Conservation (phyloP, 495 filamentous ascomycete genomes). For the Achaetomiella virescens region DNA sequence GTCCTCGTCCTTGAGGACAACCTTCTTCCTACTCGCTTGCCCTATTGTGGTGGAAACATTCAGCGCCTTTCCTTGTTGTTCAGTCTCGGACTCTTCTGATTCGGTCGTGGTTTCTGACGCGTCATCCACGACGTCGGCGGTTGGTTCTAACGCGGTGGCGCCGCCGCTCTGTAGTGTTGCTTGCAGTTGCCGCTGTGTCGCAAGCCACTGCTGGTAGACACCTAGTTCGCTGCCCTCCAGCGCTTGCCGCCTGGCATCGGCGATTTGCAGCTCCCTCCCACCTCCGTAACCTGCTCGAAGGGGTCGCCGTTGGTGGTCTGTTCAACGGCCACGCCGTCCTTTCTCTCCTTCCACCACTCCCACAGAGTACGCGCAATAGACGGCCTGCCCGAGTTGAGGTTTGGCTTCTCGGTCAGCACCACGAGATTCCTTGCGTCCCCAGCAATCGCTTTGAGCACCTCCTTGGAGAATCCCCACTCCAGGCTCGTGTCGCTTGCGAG, state of each 20-base stretch:
- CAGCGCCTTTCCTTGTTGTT: slow-evolving; percentile 85
- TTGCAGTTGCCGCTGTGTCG: slow-evolving; percentile 72
- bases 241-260: slow-evolving; percentile 52
- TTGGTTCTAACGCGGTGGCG: slow-evolving; percentile 56
- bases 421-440: slow-evolving; percentile 72
- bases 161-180: slow-evolving; percentile 64
- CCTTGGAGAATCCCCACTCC: slow-evolving; percentile 92
- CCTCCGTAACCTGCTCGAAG: slow-evolving; percentile 60
- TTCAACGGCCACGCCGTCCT: slow-evolving; percentile 57
- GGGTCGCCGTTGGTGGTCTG: slow-evolving; percentile 51
- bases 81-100: slow-evolving; percentile 81
- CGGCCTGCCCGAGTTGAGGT: slow-evolving; percentile 30
- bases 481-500: slow-evolving; percentile 84
- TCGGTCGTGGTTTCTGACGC: slow-evolving; percentile 70
- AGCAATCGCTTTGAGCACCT: slow-evolving; percentile 69
- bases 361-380: slow-evolving; percentile 56
- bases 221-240: slow-evolving; percentile 67
- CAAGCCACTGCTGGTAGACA: slow-evolving; percentile 85
- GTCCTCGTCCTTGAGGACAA: slow-evolving; percentile 75
- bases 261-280: slow-evolving; percentile 55
- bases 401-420: slow-evolving; percentile 68
- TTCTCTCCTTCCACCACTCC: slow-evolving; percentile 66
- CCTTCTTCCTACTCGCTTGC: slow-evolving; percentile 73
- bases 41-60: slow-evolving; percentile 79
- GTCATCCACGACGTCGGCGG: slow-evolving; percentile 78